A percentile compares a stretch with the other conserved stretches of the same genome.
These are phyloP conservation scores for Malassezia vespertilionis DNA, from an alignment of 1,284 basidiomycete species.

Conservation along the genomic window DNA sequence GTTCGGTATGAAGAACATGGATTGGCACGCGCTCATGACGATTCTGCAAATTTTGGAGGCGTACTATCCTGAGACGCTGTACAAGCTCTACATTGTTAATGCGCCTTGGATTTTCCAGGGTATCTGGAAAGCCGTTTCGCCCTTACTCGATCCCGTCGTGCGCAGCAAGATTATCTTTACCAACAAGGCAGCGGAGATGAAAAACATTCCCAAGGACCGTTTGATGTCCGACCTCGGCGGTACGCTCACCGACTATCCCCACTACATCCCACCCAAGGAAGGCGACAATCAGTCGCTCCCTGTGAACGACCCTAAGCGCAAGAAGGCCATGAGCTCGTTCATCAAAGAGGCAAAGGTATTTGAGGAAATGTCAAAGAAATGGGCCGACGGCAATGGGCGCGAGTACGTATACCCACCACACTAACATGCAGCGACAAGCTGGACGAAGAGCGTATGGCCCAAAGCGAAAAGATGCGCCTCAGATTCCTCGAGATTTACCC, in stretches of 20 bases:
- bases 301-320: slow-evolving; percentile 35
- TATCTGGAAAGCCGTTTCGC: slow-evolving; percentile 43
- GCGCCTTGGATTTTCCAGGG: slow-evolving; percentile 49
- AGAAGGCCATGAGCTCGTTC: slow-evolving; percentile 33
- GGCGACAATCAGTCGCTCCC: slow-evolving; percentile 45
- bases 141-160: slow-evolving; percentile 44
- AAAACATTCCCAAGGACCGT: slow-evolving; percentile 32
- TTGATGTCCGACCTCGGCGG: slow-evolving; percentile 28
- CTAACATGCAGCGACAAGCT: slow-evolving; percentile 13
- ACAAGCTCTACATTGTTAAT: slow-evolving; percentile 46
- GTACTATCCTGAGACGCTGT: slow-evolving; percentile 49
- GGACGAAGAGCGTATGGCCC: slow-evolving; percentile 30
- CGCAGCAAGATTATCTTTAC: slow-evolving; percentile 43
- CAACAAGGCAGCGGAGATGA: slow-evolving; percentile 37
- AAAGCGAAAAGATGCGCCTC: slow-evolving; percentile 43
- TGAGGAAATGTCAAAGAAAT: slow-evolving; percentile 40
- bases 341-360: slow-evolving; percentile 39
- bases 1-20: slow-evolving; percentile 41
- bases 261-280: slow-evolving; percentile 26
- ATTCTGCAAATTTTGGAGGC: slow-evolving; percentile 45
- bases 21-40: slow-evolving; percentile 32
- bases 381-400: slow-evolving; percentile 31
- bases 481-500: slow-evolving; percentile 47
- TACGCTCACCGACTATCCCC: slow-evolving; percentile 21
- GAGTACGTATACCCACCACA: slow-evolving; percentile 10